phyloP scores from a whole-genome alignment of 768 basidiomycete genomes.

The Tephrocybe rancida region DNA sequence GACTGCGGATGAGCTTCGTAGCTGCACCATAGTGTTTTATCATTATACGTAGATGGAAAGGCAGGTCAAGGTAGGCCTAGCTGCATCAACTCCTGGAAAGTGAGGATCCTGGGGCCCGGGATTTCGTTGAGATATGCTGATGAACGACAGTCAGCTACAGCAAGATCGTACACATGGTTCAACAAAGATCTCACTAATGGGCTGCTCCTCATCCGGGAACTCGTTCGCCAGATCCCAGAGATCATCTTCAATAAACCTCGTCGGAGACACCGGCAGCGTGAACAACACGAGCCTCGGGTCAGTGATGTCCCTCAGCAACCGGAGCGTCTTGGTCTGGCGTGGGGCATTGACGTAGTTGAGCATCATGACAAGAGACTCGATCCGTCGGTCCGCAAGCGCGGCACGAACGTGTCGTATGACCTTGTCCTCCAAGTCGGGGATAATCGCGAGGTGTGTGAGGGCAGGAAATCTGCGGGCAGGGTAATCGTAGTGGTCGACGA shows the following conservation, averaged over 20 bases:
- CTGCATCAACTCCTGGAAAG: neutral
- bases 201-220: slow-evolving; percentile 20
- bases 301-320: slow-evolving; percentile 8
- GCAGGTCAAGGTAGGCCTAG: neutral
- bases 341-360: slow-evolving; percentile 6
- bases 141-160: neutral
- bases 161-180: neutral
- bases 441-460: slow-evolving; percentile 16
- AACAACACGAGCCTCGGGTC: slow-evolving; percentile 17
- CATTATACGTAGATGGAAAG: too few relatives aligned
- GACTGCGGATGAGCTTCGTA: too few relatives aligned
- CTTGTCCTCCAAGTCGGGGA: slow-evolving; percentile 9
- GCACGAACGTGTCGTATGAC: slow-evolving; percentile 1
- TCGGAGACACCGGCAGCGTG: slow-evolving; percentile 14
- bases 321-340: slow-evolving; percentile 1
- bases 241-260: slow-evolving; percentile 21
- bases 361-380: slow-evolving; percentile 17
- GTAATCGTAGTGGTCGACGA: slow-evolving; percentile 9
- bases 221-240: slow-evolving; percentile 21
- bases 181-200: slow-evolving; percentile 10
- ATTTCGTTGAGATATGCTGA: slow-evolving; percentile 3
- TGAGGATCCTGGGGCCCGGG: neutral
- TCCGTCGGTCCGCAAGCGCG: slow-evolving; percentile 10
- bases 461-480: slow-evolving; percentile 14
- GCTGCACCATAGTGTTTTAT: too few relatives aligned